Base-by-base conservation (phyloP, 306 rosid genomes). In the Astragalus glycyphyllos region DNA sequence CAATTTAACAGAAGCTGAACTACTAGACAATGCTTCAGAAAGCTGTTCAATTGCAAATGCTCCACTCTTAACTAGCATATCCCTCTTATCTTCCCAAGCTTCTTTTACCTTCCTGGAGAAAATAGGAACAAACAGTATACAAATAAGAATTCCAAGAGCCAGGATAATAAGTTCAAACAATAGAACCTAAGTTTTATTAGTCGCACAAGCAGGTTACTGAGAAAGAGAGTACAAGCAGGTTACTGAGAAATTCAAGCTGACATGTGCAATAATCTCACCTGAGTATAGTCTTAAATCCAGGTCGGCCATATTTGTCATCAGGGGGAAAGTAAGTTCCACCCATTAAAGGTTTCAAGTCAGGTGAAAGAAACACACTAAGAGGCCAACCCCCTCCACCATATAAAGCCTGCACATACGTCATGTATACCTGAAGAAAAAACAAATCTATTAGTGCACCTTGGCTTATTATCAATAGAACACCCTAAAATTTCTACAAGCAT, bases 381-480 rank as follows among this genome's bases (percentile, higher is more conserved):
- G 98, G 98, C 97, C 98, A 94, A 82, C 98, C 98, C 70, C 98
- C 98, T 79, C 98, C 90, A 38, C 98, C 97, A 57, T 88, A 88
- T 83, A 90, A 80, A 78, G 98, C 97, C 82, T 94, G 98, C 62
- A 94, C 97, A 68, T 94, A 94, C 7, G 98, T 87, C 98, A 94
- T 88, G 79, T 94, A 94, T 44, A 94, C 98, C 98, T 93, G 79
- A 49, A 80, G 68, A 50, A 66, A 72, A 16, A 54, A 11, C 31
- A 26, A 38, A 40, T 10, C n/a, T 16, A 50, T 72, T 53, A 77
- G 79, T 42, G 48, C 17, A 66, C 34, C 84, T 42, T n/a, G n/a
- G n/a, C n/a, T n/a, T 31, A 15, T 56, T 23, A 73, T 55, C 56
- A 15, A 53, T 37, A 47, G 11, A 67, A 76, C 59, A 35, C 64